phyloP scores from a whole-genome alignment of 140 eudicot genomes.

The Anethum foeniculum region DNA sequence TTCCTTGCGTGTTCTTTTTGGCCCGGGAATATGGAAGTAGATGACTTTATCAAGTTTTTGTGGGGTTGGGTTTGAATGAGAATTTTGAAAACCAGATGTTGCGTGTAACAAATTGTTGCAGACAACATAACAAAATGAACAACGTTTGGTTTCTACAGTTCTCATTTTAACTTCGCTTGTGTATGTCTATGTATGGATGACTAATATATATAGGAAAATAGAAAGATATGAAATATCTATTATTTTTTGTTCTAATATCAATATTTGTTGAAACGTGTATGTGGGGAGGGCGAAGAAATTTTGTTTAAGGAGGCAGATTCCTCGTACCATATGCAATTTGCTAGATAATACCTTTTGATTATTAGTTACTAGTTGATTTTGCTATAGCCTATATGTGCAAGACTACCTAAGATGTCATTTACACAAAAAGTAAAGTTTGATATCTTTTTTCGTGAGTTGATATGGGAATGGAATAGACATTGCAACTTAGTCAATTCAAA shows the following conservation, averaged over 20 bases:
- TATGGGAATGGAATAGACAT: not conserved
- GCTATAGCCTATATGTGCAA: not conserved
- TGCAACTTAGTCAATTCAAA: not conserved
- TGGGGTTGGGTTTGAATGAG: no score
- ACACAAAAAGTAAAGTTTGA: not conserved
- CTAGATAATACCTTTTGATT: not conserved
- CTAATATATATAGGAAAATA: not conserved
- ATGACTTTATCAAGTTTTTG: no score
- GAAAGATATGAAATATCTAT: not conserved
- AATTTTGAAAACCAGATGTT: no score
- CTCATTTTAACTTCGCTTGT: no score
- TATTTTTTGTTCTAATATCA: not conserved
- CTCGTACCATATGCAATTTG: not conserved
- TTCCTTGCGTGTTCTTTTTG: no score
- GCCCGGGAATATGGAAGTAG: no score
- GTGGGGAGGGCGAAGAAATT: not conserved
- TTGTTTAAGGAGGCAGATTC: not conserved
- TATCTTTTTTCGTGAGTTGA: not conserved
- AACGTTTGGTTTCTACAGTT: no score
- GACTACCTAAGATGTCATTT: not conserved
- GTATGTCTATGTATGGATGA: not conserved
- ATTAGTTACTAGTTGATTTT: not conserved
- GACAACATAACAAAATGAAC: no score
- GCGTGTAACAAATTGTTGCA: no score
- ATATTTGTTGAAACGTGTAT: not conserved